Evolutionary conservation across 805 yeast genomes (phyloP), one percentile per base, ranked within the genome.

Genomic region (Hanseniaspora clermontiae): DNA sequence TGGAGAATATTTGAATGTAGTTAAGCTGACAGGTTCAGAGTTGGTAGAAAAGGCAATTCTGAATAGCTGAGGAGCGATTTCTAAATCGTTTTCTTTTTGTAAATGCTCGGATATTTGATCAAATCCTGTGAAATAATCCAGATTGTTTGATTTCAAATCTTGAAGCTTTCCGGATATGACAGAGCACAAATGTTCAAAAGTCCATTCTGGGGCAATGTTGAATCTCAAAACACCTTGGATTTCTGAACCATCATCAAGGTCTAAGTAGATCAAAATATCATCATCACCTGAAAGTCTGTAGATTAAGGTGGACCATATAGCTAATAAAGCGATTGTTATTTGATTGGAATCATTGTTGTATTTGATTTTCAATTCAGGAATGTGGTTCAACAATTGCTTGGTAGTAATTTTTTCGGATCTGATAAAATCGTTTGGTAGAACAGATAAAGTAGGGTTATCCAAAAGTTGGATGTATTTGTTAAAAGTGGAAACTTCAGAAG

Each of bases 231-330:
- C 81, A 61, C 72, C 70, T 43, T 70, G 65, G 6, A 68, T 68
- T 2, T 70, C 62, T 29, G 77, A 68, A 6, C 43, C 40, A 9
- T 43, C 56, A 19, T 46, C 39, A 24, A 53, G 42, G 36, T 53
- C 49, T 20, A 53, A 15, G 61, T 83, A 89, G 59, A 91, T 72
- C n/a, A 84, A 82, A 51, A 93, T 82, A 64, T 91, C 97, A 61
- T 91, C 97, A 67, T 91, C 97, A 27, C 97, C 97, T 1, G 96
- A 84, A 49, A 87, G 73, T 65, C 97, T 76, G 69, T 78, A 83
- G 40, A 87, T 75, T 57, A 91, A 74, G 0, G 84, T 80, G 27
- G 84, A 79, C 66, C 83, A 86, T 7, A 66, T 63, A 19, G 56
- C 59, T 12, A 57, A 43, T n/a, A 51, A 27, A 19, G 56, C 53